Conservation (phyloP, 306 rosid species). For the Sesbania bispinosa region DNA sequence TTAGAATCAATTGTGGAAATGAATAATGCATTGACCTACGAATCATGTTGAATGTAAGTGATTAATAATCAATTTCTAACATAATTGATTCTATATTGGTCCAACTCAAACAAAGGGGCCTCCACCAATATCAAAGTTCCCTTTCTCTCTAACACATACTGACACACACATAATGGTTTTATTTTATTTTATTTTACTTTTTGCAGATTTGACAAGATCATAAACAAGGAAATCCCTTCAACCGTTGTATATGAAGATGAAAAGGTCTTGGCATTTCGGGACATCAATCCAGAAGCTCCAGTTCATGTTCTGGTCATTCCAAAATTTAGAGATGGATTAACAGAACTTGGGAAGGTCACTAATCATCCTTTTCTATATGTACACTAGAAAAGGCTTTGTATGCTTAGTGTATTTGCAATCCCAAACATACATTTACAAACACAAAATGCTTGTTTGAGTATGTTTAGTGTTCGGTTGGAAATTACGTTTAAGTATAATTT, state of each 20-base stretch:
- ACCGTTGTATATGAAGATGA: constrained; percentile 73
- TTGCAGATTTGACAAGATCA: constrained; percentile 86
- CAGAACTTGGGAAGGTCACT: constrained; percentile 70
- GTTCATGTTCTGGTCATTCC: constrained; percentile 89
- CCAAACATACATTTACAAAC: too few relatives aligned
- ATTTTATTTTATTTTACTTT: neutral
- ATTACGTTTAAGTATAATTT: too few relatives aligned
- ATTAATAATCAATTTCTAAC: too few relatives aligned
- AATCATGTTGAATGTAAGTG: too few relatives aligned
- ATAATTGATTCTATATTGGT: too few relatives aligned
- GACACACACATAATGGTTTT: neutral
- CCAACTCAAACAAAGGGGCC: too few relatives aligned
- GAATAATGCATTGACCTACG: too few relatives aligned
- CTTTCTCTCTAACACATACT: neutral
- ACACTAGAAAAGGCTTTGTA: too few relatives aligned
- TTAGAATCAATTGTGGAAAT: too few relatives aligned
- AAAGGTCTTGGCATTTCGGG: constrained; percentile 78
- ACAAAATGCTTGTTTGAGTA: too few relatives aligned
- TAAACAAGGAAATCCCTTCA: constrained; percentile 89
- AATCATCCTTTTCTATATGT: constrained; percentile 9
- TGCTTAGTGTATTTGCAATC: too few relatives aligned
- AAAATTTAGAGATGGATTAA: constrained; percentile 78
- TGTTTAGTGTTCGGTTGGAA: too few relatives aligned
- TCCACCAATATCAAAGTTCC: neutral
- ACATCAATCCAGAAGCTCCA: constrained; percentile 81